Percentiles rank a stretch among this genome's conserved stretches.
Evolutionary conservation across 805 yeast genomes (phyloP).

Genomic region (Starmera quercuum): DNA sequence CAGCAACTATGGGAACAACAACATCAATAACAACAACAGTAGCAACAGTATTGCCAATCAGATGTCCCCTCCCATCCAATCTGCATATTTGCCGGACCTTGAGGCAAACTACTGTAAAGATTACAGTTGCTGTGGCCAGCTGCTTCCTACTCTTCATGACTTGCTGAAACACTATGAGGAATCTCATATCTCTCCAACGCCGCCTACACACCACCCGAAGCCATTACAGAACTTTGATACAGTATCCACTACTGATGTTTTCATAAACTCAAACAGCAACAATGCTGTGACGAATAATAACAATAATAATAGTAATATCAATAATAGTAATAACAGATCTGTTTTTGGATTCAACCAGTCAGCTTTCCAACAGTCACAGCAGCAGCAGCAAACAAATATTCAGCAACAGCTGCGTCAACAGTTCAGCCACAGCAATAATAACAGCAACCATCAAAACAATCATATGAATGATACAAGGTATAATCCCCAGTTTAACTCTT

Average conservation of each 20-base stretch:
- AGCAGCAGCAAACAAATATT: neutral
- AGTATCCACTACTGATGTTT: slow-evolving; percentile 89
- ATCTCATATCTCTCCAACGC: slow-evolving; percentile 70
- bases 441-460: no score
- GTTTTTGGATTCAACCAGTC: slow-evolving; percentile 2
- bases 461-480: no score
- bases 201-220: slow-evolving; percentile 41
- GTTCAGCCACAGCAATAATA: slow-evolving; percentile 6
- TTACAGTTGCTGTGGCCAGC: slow-evolving; percentile 91
- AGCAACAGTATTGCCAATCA: slow-evolving; percentile 4
- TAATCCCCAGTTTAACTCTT: no score
- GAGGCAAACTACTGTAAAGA: slow-evolving; percentile 97
- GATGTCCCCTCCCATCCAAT: slow-evolving; percentile 55
- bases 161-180: slow-evolving; percentile 92
- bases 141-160: slow-evolving; percentile 90
- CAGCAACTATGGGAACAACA: slow-evolving; percentile 6
- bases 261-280: slow-evolving; percentile 36
- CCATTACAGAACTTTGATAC: slow-evolving; percentile 69
- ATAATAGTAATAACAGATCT: neutral
- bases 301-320: slow-evolving; percentile 1
- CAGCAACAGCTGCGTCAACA: slow-evolving; percentile 5
- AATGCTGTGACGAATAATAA: slow-evolving; percentile 4
- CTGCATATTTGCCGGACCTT: slow-evolving; percentile 82
- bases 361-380: slow-evolving; percentile 9
- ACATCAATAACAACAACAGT: slow-evolving; percentile 3